Percentiles rank a stretch among this genome's conserved stretches.
Conservation (phyloP, 1,284 basidiomycete species). For the Pseudozyma pruni region DNA sequence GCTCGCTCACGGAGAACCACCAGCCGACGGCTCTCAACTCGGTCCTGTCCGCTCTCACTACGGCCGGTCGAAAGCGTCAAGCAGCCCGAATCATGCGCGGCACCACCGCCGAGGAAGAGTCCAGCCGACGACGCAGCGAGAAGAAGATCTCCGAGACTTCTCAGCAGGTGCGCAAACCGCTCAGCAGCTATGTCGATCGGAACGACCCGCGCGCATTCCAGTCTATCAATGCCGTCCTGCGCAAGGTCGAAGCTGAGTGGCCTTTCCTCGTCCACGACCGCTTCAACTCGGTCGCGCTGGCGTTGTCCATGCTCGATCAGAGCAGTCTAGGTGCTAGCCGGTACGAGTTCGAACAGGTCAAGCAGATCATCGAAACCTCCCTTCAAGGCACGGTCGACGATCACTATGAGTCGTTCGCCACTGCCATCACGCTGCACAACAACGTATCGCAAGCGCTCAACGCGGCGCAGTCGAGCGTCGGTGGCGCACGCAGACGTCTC, state of each 20-base stretch:
- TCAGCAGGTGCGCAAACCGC: slow-evolving; percentile 26
- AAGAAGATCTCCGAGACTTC: slow-evolving; percentile 54
- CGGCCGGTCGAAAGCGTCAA: slow-evolving; percentile 61
- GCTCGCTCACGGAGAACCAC: slow-evolving; percentile 54
- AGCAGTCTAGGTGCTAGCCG: slow-evolving; percentile 59
- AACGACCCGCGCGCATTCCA: slow-evolving; percentile 56
- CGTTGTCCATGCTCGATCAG: slow-evolving; percentile 62
- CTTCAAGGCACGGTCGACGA: slow-evolving; percentile 67
- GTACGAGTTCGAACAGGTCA: slow-evolving; percentile 57
- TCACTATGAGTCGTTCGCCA: slow-evolving; percentile 67
- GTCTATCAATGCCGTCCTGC: slow-evolving; percentile 63
- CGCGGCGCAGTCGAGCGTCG: slow-evolving; percentile 56
- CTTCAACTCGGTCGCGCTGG: slow-evolving; percentile 62
- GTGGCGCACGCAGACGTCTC: slow-evolving; percentile 51
- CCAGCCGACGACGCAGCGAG: slow-evolving; percentile 45
- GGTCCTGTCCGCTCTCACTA: slow-evolving; percentile 58
- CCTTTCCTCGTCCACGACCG: slow-evolving; percentile 61
- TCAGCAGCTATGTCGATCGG: slow-evolving; percentile 50
- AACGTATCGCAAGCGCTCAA: slow-evolving; percentile 56
- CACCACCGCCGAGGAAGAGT: slow-evolving; percentile 60
- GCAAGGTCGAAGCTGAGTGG: slow-evolving; percentile 66
- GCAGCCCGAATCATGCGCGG: slow-evolving; percentile 62
- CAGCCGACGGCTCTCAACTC: slow-evolving; percentile 58
- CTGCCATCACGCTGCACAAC: slow-evolving; percentile 66
- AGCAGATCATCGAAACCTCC: slow-evolving; percentile 55